A percentile compares a stretch with the other conserved stretches of the same genome.
These are phyloP conservation scores for Macrophomina tecta DNA, from an alignment of 2,329 filamentous ascomycete genomes.

Conservation along the genomic window DNA sequence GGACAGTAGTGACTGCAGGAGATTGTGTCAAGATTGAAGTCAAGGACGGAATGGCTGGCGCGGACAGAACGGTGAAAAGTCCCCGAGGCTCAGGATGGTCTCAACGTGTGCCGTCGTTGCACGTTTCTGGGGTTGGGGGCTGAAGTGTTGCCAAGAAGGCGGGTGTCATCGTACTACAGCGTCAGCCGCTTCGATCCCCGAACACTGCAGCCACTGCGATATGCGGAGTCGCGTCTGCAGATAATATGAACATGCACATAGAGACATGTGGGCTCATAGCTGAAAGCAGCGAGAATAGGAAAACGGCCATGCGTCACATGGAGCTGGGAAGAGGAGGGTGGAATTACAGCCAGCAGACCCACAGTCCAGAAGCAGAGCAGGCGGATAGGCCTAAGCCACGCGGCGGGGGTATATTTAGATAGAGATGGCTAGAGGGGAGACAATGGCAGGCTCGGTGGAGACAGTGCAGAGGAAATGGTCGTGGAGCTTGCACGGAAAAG, in stretches of 20 bases:
- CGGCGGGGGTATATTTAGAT: neutral
- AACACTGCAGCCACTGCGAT: neutral
- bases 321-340: no score
- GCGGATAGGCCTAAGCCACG: neutral
- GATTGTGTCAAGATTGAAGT: no score
- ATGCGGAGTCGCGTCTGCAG: neutral
- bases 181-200: neutral
- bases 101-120: no score
- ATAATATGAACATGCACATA: no score
- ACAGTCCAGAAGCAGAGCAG: neutral
- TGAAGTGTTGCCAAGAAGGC: neutral
- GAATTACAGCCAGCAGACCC: no score
- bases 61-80: no score
- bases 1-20: no score
- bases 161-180: neutral
- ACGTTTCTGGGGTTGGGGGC: neutral
- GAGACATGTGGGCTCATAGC: no score
- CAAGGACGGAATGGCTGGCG: no score
- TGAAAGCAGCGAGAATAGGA: neutral
- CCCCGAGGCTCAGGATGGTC: neutral
- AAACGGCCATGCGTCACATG: neutral
- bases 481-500: neutral
- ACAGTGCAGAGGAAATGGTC: neutral
- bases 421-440: neutral
- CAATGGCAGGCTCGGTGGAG: neutral